Conservation (phyloP, 2,329 filamentous ascomycete species). For the Orbilia oligospora region DNA sequence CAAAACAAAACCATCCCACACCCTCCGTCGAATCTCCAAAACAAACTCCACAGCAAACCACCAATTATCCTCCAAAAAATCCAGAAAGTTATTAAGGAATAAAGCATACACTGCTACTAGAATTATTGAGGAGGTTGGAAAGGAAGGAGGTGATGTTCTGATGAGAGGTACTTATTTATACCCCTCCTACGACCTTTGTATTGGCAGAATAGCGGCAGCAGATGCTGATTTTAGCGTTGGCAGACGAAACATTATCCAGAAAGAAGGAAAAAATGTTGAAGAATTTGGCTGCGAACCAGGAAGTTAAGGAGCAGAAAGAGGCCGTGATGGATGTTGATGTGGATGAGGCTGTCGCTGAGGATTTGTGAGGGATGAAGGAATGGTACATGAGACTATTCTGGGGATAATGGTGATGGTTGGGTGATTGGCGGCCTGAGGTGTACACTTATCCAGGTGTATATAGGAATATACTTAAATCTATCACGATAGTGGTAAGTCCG, state of each 20-base stretch:
- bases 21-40: slow-evolving; percentile 45
- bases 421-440: neutral
- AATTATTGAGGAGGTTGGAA: slow-evolving; percentile 42
- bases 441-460: neutral
- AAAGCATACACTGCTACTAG: slow-evolving; percentile 49
- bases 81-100: slow-evolving; percentile 50
- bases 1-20: slow-evolving; percentile 45
- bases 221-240: too few species aligned
- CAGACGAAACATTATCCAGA: slow-evolving; percentile 48
- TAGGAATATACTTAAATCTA: neutral
- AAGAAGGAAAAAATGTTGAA: slow-evolving; percentile 56
- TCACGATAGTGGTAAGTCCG: neutral
- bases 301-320: slow-evolving; percentile 43
- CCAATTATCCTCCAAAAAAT: slow-evolving; percentile 50
- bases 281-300: slow-evolving; percentile 42
- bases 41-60: slow-evolving; percentile 43
- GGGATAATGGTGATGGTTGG: neutral
- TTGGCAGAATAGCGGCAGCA: too few species aligned
- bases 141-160: slow-evolving; percentile 40
- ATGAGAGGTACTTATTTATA: slow-evolving; percentile 37
- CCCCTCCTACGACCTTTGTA: too few species aligned
- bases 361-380: slow-evolving; percentile 36
- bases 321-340: slow-evolving; percentile 42
- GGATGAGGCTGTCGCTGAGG: slow-evolving; percentile 29
- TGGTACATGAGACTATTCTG: neutral